Evolutionary conservation across 257 asterid genomes (phyloP).

Genomic region (Fraxinus anomala): DNA sequence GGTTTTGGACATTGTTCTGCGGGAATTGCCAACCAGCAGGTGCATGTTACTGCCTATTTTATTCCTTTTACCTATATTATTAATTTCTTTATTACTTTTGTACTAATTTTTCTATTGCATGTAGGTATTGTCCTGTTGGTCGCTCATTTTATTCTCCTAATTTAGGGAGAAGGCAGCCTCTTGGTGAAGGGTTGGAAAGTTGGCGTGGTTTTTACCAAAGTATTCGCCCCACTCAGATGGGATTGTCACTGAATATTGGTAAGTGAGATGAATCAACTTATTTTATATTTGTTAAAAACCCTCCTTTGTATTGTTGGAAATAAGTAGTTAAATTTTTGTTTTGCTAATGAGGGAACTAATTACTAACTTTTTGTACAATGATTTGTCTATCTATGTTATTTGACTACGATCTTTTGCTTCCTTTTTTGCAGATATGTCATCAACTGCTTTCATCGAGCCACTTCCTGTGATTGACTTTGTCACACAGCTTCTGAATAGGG

Average conservation of each 20-base stretch:
- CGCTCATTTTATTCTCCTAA: slow-evolving; percentile 49
- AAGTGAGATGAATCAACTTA: neutral
- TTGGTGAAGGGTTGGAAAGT: slow-evolving; percentile 50
- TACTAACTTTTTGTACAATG: neutral
- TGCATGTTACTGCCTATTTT: neutral
- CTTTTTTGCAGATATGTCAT: slow-evolving; percentile 23
- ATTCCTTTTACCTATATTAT: neutral
- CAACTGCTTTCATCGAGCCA: slow-evolving; percentile 27
- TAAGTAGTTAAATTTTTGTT: neutral
- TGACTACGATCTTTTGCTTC: neutral
- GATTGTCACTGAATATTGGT: slow-evolving; percentile 46
- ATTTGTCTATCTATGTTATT: neutral
- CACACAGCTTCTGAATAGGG: slow-evolving; percentile 21
- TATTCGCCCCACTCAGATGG: slow-evolving; percentile 57
- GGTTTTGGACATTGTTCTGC: slow-evolving; percentile 51
- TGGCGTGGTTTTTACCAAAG: slow-evolving; percentile 62
- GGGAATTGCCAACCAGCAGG: slow-evolving; percentile 40
- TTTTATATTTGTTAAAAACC: neutral
- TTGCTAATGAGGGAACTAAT: neutral
- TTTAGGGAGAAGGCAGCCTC: slow-evolving; percentile 42
- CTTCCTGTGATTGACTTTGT: slow-evolving; percentile 28
- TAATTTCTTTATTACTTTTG: neutral
- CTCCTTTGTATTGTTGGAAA: neutral
- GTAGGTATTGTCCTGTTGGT: slow-evolving; percentile 45
- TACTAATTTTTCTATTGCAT: slow-evolving; percentile 3